phyloP scores from a whole-genome alignment of 2,329 filamentous ascomycete species.

The Curvularia verruculosa region DNA sequence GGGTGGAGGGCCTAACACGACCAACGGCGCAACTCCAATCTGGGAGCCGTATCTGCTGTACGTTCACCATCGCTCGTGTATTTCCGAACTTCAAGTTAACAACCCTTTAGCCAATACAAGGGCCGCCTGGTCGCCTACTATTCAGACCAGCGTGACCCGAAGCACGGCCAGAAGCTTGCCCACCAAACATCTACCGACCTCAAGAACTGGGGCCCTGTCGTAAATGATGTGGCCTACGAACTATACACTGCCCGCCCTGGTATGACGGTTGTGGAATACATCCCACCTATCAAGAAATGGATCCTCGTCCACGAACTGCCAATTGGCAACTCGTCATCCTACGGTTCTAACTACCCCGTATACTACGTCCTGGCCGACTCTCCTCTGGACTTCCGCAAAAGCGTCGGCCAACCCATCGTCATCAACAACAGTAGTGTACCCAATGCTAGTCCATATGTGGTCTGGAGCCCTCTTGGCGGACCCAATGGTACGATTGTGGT shows the following conservation, averaged over 20 bases:
- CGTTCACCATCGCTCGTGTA: neutral
- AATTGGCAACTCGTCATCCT: constrained; percentile 21
- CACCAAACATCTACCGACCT: constrained; percentile 29
- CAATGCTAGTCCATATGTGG: constrained; percentile 27
- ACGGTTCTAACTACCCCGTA: constrained; percentile 29
- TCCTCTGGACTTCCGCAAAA: constrained; percentile 25
- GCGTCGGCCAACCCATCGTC: constrained; percentile 22
- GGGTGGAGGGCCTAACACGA: constrained; percentile 26
- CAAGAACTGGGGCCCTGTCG: constrained; percentile 28
- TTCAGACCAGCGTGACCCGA: constrained; percentile 34
- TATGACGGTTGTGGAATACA: constrained; percentile 31
- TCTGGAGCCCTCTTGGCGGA: constrained; percentile 32
- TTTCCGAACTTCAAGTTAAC: neutral
- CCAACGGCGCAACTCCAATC: constrained; percentile 31
- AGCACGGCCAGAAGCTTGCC: constrained; percentile 34
- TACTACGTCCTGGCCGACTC: constrained; percentile 31
- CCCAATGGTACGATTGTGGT: constrained; percentile 31
- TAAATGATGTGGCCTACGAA: constrained; percentile 31
- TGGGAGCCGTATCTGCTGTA: constrained; percentile 35
- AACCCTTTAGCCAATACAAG: constrained; percentile 20
- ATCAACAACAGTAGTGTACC: constrained; percentile 26
- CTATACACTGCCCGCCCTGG: constrained; percentile 27
- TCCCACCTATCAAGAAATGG: constrained; percentile 28
- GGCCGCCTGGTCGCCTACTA: constrained; percentile 30
- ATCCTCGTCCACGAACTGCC: constrained; percentile 32